Base-by-base conservation (phyloP, 192 early-diverging fungal genomes). In the Mortierella claussenii region DNA sequence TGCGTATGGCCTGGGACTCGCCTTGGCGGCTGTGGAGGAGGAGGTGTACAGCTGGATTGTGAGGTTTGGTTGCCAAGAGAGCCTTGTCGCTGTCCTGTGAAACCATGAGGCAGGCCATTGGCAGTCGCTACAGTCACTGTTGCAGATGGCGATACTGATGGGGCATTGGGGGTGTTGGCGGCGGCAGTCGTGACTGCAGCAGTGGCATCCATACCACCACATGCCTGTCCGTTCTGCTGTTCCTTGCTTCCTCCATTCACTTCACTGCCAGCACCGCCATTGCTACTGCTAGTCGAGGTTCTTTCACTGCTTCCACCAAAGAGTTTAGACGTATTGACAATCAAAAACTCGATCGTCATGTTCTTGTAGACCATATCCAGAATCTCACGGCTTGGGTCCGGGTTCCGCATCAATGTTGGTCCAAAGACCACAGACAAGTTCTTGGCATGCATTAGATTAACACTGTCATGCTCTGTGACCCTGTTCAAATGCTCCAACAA, bases 391-490 rank as follows among this genome's bases (percentile, higher is more conserved):
- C 81, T 76, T 30, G 89, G 64, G 55, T 91, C 82, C 13, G 73
- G 82, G 79, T 87, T 87, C 15, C 88, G 87, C 82, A 94, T 70
- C 28, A 99, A 68, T 6, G 92, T 96, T 12, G 94, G 95, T 5
- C 91, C 96, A 91, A 99, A 97, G 27, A 99, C 94, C 34, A 97
- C 95, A 23, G 94, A 88, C 52, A 99, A 75, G 54, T 98, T 99
- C 74, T 96, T 94, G 40, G 93, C 78, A 4, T 87, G 90, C 97
- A 99, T 99, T 55, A 93, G 86, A 79, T 99, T 99, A 26, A 85
- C 78, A 33, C 69, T 64, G 33, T 85, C 82, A 26, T 83, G 59
- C 32, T 86, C 51, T 4, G 85, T 80, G 10, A 98, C 90, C 18
- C 88, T 69, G 62, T 89, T 78, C 55, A 92, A 69, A 63, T 94